Evolutionary conservation across 2,329 filamentous ascomycete species (phyloP), one percentile per base, ranked within the genome.

Genomic region (Colletotrichum eremochloae): DNA sequence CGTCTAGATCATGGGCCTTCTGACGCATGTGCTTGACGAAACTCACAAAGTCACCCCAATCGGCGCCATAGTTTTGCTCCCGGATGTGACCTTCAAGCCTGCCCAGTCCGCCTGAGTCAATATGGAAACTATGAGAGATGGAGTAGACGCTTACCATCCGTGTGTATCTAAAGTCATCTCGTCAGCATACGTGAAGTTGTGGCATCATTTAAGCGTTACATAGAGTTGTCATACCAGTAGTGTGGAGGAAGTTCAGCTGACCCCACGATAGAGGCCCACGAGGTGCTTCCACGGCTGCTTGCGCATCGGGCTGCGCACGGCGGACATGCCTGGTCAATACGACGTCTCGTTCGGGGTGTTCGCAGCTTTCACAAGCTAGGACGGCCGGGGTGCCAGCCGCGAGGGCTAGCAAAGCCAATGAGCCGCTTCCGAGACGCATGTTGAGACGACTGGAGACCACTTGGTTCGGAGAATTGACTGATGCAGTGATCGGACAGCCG

Each of bases 31-130:
- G 86, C 62, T 84, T 85, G 15, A 86, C 84, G 76, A 92, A 91
- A 67, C 87, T 87, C 53, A 89, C 88, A 78, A 88, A 91, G 78
- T 92, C 90, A 33, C 90, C 90, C 88, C 89, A 92, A 76, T 92
- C 90, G 2, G 89, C 90, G 52, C 89, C 89, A 73, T 91, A 91
- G 76, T 90, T 91, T 75, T 85, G 82, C 79, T 91, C 88, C 75
- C 90, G 90, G 74, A 91, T 78, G 76, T 90, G 87, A 4, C 88
- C 87, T 75, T 88, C 86, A 24, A 91, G 82, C 89, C 89, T 70
- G n/a, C 3, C 29, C 50, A 53, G 24, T 29, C 58, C 46, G 61
- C 53, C 12, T 5, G n/a, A n/a, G 0, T 18, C 9, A 29, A 12
- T 4, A 24, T 61, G 1, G 14, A 36, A 24, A 12, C 3, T 15